phyloP scores from a whole-genome alignment of 164 flowering plant genomes.

The Sedum album region DNA sequence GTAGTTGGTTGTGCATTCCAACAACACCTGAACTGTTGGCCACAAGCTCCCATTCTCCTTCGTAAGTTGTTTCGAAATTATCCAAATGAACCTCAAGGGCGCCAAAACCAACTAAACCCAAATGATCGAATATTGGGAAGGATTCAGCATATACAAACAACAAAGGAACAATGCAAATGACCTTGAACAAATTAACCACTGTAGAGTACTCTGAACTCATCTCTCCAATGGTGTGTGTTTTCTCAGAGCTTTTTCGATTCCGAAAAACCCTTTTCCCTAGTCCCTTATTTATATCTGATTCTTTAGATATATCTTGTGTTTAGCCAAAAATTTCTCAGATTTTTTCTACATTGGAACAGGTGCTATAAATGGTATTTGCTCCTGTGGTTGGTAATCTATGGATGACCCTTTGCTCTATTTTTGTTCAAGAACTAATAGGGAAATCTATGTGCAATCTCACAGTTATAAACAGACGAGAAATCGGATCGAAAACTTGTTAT shows the following conservation, averaged over 20 bases:
- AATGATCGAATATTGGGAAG: not conserved
- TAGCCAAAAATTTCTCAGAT: not conserved
- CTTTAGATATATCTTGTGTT: not conserved
- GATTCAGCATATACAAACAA: constrained; percentile 14
- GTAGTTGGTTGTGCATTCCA: constrained; percentile 8
- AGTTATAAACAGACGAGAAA: too few species aligned
- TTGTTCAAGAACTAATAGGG: not conserved
- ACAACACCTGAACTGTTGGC: constrained; percentile 3
- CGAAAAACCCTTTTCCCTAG: not conserved
- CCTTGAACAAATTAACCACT: constrained; percentile 22
- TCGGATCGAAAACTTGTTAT: not conserved
- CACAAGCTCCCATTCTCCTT: constrained; percentile 8
- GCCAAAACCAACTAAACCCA: not conserved
- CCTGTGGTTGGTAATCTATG: not conserved
- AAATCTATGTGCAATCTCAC: not conserved
- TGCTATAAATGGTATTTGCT: constrained; percentile 4
- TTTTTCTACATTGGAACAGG: not conserved
- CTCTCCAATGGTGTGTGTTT: constrained; percentile 7
- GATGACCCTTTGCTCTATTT: not conserved
- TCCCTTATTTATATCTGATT: constrained; percentile 3
- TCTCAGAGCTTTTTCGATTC: not conserved
- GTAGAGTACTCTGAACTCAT: constrained; percentile 7
- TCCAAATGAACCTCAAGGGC: not conserved
- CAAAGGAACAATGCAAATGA: constrained; percentile 28
- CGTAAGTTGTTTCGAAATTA: constrained; percentile 1